A percentile compares a stretch with the other conserved stretches of the same genome.
Evolutionary conservation across 2,329 filamentous ascomycete genomes (phyloP).

Genomic region (Fusarium setosum): DNA sequence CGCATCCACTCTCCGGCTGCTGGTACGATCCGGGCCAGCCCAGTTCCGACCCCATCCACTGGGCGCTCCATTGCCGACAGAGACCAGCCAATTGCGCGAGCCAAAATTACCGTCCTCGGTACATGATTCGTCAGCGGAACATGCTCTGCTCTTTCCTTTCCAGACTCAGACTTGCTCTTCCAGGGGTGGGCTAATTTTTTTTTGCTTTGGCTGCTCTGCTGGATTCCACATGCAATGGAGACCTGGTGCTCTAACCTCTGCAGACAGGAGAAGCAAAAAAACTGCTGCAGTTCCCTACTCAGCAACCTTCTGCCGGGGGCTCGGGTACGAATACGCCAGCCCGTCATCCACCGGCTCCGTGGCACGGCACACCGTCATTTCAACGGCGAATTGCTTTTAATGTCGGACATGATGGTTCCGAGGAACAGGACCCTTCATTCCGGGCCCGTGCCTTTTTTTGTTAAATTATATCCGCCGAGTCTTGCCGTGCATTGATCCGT

Average conservation of each 20-base stretch:
- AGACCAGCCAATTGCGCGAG: slow-evolving; percentile 40
- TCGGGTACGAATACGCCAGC: slow-evolving; percentile 40
- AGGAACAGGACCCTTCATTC: neutral
- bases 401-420: slow-evolving; percentile 1
- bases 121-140: slow-evolving; percentile 40
- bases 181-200: slow-evolving; percentile 5
- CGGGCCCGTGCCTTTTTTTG: neutral
- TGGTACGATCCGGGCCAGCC: slow-evolving; percentile 40
- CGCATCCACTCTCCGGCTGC: slow-evolving; percentile 2
- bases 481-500: neutral
- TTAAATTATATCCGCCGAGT: neutral
- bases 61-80: neutral
- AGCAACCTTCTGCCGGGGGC: neutral
- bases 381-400: slow-evolving; percentile 3
- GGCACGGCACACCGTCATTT: slow-evolving; percentile 33
- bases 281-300: neutral
- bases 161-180: slow-evolving; percentile 5
- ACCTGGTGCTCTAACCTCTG: too few relatives aligned
- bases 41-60: slow-evolving; percentile 40
- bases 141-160: neutral
- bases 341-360: slow-evolving; percentile 1
- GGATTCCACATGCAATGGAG: neutral
- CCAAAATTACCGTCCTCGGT: slow-evolving; percentile 43
- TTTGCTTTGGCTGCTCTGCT: slow-evolving; percentile 1
- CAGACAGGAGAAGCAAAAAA: neutral